phyloP scores from a whole-genome alignment of 768 basidiomycete species.

The Pleurotus djamor region DNA sequence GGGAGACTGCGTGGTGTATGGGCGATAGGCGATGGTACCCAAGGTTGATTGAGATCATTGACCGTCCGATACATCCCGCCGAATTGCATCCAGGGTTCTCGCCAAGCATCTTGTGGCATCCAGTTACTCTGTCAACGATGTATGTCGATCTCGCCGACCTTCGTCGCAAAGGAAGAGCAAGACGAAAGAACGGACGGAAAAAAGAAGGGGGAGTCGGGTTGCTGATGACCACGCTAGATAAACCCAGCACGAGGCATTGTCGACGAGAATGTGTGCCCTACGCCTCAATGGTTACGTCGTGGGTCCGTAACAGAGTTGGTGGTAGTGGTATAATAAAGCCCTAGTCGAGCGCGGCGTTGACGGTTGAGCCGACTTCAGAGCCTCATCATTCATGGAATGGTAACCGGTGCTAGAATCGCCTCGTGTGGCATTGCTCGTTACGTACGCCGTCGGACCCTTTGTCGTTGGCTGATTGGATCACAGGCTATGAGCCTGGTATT shows the following conservation, averaged over 20 bases:
- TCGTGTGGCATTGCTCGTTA: too few species aligned
- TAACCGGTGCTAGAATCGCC: too few species aligned
- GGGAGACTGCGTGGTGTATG: conserved; percentile 2
- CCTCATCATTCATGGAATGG: too few species aligned
- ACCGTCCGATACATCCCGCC: conserved; percentile 15
- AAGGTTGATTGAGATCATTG: conserved; percentile 14
- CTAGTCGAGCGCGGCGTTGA: too few species aligned
- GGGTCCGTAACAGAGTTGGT: not conserved
- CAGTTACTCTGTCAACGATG: too few species aligned
- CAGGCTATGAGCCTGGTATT: too few species aligned
- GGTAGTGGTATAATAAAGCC: too few species aligned
- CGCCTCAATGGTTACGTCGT: not conserved
- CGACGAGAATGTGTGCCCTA: not conserved
- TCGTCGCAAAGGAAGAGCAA: not conserved
- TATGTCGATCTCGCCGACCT: too few species aligned
- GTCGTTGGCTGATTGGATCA: too few species aligned
- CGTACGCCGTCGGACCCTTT: too few species aligned
- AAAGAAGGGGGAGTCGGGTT: too few species aligned
- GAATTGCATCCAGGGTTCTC: conserved; percentile 12
- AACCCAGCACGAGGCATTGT: not conserved
- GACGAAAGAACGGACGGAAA: not conserved
- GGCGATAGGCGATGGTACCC: conserved; percentile 15
- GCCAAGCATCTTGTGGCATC: not conserved
- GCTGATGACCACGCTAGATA: not conserved
- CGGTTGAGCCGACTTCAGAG: too few species aligned